A percentile compares a stretch with the other conserved stretches of the same genome.
Conservation (phyloP, 1,284 basidiomycete genomes). For the Cutaneotrichosporon sp. region DNA sequence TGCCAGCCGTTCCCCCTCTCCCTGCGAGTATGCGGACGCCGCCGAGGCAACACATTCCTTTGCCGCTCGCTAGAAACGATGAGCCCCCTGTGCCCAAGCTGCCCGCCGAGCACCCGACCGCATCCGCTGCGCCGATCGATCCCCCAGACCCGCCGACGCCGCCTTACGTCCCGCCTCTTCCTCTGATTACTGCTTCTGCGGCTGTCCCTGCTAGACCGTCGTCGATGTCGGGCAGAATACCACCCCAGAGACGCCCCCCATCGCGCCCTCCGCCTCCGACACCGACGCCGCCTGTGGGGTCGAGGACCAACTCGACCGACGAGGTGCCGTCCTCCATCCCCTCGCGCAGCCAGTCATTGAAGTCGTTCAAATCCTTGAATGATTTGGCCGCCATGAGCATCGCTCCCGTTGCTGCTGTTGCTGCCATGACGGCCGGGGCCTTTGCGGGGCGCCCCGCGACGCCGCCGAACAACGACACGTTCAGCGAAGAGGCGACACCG, state of each 20-base stretch:
- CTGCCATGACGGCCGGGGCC: background rate
- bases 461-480: background rate
- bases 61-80: background rate
- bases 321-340: background rate
- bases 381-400: background rate
- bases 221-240: slow-evolving; percentile 10
- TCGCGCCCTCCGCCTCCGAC: slow-evolving; percentile 20
- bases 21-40: background rate
- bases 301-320: slow-evolving; percentile 3
- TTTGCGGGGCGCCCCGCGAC: background rate
- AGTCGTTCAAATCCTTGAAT: background rate
- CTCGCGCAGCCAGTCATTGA: background rate
- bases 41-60: background rate
- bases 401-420: background rate
- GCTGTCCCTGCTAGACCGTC: background rate
- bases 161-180: background rate
- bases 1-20: slow-evolving; percentile 1
- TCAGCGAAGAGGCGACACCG: slow-evolving; percentile 14
- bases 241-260: slow-evolving; percentile 18
- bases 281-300: slow-evolving; percentile 11
- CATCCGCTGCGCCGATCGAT: background rate
- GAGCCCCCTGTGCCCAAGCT: background rate
- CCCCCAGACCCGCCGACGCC: background rate
- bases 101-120: background rate
- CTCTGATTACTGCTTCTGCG: background rate